Evolutionary conservation across 1,139 yeast species (phyloP).

Genomic region (Saccharomyces hybrid): DNA sequence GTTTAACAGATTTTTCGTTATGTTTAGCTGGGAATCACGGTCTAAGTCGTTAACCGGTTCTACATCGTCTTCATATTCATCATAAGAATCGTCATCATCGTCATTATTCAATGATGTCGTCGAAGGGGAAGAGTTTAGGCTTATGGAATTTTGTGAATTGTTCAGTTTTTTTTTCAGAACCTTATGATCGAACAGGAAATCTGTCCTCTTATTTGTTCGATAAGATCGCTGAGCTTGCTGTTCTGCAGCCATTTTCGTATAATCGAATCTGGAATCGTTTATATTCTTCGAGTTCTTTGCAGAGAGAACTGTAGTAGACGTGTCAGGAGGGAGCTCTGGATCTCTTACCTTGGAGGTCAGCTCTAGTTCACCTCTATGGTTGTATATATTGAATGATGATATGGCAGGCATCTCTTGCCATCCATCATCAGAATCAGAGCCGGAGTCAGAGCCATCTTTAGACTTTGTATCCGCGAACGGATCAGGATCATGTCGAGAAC

Average conservation of each 20-base stretch:
- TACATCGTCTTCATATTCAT: constrained; percentile 37
- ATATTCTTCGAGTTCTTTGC: constrained; percentile 9
- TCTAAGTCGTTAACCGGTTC: constrained; percentile 35
- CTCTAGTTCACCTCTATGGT: constrained; percentile 46
- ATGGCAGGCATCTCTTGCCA: constrained; percentile 61
- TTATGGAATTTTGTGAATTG: constrained; percentile 14
- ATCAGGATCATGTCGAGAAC: background rate
- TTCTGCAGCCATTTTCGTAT: constrained; percentile 84
- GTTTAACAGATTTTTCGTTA: constrained; percentile 73
- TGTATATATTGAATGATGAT: constrained; percentile 51
- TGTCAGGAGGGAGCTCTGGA: constrained; percentile 10
- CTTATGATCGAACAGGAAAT: constrained; percentile 55
- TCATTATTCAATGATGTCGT: constrained; percentile 19
- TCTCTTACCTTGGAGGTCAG: constrained; percentile 4
- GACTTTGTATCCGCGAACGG: background rate
- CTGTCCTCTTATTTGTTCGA: constrained; percentile 72
- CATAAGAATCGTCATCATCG: constrained; percentile 28
- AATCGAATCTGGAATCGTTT: constrained; percentile 46
- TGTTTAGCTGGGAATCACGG: constrained; percentile 58
- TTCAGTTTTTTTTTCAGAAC: constrained; percentile 11
- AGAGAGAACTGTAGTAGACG: constrained; percentile 8
- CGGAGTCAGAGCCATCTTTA: constrained; percentile 11
- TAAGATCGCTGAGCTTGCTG: constrained; percentile 75
- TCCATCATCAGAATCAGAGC: constrained; percentile 16
- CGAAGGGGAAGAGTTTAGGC: constrained; percentile 4